These are phyloP conservation scores for Spongiforma sp. DNA, from an alignment of 1,284 basidiomycete genomes.

Conservation along the genomic window DNA sequence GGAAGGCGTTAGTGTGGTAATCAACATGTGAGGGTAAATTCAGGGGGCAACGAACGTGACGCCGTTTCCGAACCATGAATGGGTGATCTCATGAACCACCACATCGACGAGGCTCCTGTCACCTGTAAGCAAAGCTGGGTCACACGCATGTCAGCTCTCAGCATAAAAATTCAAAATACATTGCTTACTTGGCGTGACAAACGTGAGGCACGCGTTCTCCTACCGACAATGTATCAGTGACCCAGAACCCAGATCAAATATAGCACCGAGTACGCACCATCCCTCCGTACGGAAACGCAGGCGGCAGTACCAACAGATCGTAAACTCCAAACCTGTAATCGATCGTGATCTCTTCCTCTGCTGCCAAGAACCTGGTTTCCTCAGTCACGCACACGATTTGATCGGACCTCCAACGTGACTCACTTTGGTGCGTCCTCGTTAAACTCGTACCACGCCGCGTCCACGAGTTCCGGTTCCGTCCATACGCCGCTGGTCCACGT, in stretches of 20 bases:
- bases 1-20: not conserved
- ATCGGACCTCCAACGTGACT: not conserved
- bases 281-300: not conserved
- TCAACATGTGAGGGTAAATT: not conserved
- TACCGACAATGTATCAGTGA: constrained; percentile 31
- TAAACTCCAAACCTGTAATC: constrained; percentile 91
- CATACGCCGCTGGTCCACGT: constrained; percentile 85
- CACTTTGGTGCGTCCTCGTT: constrained; percentile 81
- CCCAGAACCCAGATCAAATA: not conserved
- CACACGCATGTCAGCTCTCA: constrained; percentile 5
- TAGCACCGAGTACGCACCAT: not conserved
- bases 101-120: constrained; percentile 89
- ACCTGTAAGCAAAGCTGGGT: constrained; percentile 78
- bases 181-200: constrained; percentile 81
- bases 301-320: constrained; percentile 81
- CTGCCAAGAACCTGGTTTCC: constrained; percentile 70
- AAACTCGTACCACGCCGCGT: constrained; percentile 88
- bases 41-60: constrained; percentile 61
- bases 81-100: constrained; percentile 78
- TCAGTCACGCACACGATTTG: not conserved
- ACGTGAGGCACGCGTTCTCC: constrained; percentile 87
- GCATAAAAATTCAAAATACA: not conserved
- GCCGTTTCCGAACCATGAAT: constrained; percentile 89
- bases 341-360: constrained; percentile 68
- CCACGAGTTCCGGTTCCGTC: constrained; percentile 87